These are phyloP conservation scores for Aspergillus kassunensis DNA, from an alignment of 495 filamentous ascomycete genomes.

Conservation along the genomic window DNA sequence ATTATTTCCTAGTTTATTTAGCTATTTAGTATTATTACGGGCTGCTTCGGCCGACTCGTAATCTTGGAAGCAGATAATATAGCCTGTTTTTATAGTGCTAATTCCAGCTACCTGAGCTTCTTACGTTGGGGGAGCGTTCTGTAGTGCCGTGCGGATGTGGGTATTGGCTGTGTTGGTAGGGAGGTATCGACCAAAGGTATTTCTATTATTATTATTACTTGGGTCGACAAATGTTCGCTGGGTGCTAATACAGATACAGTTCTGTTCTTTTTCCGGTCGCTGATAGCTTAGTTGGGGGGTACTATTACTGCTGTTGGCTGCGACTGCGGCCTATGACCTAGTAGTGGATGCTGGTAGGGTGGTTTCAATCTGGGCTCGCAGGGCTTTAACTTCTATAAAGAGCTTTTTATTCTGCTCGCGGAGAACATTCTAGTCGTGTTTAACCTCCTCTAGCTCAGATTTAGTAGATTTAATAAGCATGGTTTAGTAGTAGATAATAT, in stretches of 20 bases:
- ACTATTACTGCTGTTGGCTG: not conserved
- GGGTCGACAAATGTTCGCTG: not conserved
- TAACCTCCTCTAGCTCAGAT: too few species aligned
- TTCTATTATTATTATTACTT: not conserved
- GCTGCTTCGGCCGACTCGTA: constrained; percentile 12
- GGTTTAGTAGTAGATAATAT: too few species aligned
- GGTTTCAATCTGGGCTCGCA: constrained; percentile 1
- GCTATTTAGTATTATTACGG: constrained; percentile 14
- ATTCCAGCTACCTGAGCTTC: constrained; percentile 19
- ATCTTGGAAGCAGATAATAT: constrained; percentile 20
- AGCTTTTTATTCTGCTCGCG: too few species aligned
- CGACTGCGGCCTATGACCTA: not conserved
- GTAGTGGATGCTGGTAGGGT: not conserved
- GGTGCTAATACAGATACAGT: constrained; percentile 14
- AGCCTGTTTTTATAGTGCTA: constrained; percentile 22
- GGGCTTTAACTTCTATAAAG: too few species aligned
- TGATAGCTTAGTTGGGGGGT: not conserved
- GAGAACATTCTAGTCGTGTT: too few species aligned
- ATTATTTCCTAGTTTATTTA: constrained; percentile 14
- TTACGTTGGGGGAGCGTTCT: constrained; percentile 13
- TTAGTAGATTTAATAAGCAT: too few species aligned
- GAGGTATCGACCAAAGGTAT: constrained; percentile 17
- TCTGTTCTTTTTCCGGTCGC: constrained; percentile 7
- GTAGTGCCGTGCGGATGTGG: constrained; percentile 17
- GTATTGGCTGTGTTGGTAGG: constrained; percentile 12